Evolutionary conservation across 169 alveolate genomes (phyloP).

Genomic region (Cryptosporidium felis): DNA sequence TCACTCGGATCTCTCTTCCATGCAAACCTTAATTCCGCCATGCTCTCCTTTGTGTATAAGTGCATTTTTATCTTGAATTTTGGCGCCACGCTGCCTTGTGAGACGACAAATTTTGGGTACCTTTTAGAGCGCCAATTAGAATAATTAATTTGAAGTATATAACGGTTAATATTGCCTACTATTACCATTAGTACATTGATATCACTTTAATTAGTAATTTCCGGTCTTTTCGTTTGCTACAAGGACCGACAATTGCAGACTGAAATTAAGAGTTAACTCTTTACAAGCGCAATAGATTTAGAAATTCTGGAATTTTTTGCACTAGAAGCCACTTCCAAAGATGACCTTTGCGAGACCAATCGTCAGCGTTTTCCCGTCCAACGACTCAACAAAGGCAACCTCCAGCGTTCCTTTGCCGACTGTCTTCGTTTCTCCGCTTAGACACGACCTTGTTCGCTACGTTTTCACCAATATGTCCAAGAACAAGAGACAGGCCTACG

Average conservation of each 20-base stretch:
- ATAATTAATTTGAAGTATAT: too few species aligned
- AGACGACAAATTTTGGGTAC: too few species aligned
- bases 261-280: background rate
- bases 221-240: background rate
- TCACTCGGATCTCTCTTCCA: too few species aligned
- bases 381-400: conserved; percentile 77
- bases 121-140: too few species aligned
- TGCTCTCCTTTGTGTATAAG: too few species aligned
- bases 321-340: background rate
- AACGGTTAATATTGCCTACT: too few species aligned
- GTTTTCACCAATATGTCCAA: conserved; percentile 93
- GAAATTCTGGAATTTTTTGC: background rate
- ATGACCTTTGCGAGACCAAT: conserved; percentile 84
- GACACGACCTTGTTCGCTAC: conserved; percentile 95
- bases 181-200: too few species aligned
- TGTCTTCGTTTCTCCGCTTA: conserved; percentile 94
- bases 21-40: too few species aligned
- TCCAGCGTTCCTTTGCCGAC: conserved; percentile 90
- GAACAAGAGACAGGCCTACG: conserved; percentile 97
- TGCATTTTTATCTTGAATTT: too few species aligned
- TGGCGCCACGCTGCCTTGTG: too few species aligned
- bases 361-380: conserved; percentile 83
- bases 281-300: background rate
- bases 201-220: background rate
- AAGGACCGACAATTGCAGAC: background rate